Conservation (phyloP, 768 basidiomycete genomes). For the Leucosporidium creatinivorum region DNA sequence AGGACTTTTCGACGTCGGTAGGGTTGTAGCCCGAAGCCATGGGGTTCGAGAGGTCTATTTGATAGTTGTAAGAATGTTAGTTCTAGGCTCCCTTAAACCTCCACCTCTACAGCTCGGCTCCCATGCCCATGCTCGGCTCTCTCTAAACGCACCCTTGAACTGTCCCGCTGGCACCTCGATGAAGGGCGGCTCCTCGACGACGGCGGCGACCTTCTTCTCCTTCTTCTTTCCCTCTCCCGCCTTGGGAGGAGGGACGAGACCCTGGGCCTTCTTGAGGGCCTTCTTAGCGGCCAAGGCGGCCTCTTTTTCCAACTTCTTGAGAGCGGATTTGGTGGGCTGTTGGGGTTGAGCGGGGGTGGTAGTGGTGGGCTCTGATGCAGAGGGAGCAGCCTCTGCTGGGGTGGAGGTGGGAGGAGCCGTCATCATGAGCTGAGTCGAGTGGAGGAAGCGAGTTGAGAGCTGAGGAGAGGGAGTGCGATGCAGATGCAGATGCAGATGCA, state of each 20-base stretch:
- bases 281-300: slow-evolving; percentile 18
- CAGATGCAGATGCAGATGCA: too few species aligned
- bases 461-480: slow-evolving; percentile 2
- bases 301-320: slow-evolving; percentile 36
- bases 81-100: too few species aligned
- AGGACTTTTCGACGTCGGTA: slow-evolving; percentile 82
- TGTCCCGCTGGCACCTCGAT: slow-evolving; percentile 33
- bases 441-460: neutral
- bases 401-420: slow-evolving; percentile 10
- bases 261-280: slow-evolving; percentile 1
- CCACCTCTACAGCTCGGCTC: too few species aligned
- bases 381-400: too few species aligned
- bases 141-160: slow-evolving; percentile 2
- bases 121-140: too few species aligned
- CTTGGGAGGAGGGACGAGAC: neutral
- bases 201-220: slow-evolving; percentile 28
- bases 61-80: slow-evolving; percentile 1
- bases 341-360: neutral
- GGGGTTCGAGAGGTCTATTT: slow-evolving; percentile 67
- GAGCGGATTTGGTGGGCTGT: slow-evolving; percentile 23
- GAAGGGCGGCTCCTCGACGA: slow-evolving; percentile 15
- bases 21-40: slow-evolving; percentile 96
- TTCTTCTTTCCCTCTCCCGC: slow-evolving; percentile 29
- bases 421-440: slow-evolving; percentile 33
- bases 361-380: slow-evolving; percentile 41